phyloP scores from a whole-genome alignment of 495 filamentous ascomycete genomes.

The Trypethelium eluteriae region DNA sequence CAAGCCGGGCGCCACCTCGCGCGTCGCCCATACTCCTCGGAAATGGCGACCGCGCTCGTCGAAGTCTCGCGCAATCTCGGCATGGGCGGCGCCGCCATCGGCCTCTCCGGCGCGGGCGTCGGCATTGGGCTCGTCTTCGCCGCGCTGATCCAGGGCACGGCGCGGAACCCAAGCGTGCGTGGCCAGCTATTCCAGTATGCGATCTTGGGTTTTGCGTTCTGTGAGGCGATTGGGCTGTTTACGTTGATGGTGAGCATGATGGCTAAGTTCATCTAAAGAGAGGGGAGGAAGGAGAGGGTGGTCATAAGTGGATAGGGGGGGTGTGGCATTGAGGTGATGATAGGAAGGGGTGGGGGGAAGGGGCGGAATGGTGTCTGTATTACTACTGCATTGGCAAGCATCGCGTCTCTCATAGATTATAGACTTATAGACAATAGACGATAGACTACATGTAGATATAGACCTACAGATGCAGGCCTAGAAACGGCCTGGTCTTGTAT shows the following conservation, averaged over 20 bases:
- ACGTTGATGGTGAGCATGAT: slow-evolving; percentile 64
- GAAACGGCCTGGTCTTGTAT: too few relatives aligned
- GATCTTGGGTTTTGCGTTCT: slow-evolving; percentile 90
- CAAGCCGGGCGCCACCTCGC: slow-evolving; percentile 22
- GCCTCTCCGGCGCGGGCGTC: slow-evolving; percentile 51
- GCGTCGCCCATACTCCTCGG: slow-evolving; percentile 24
- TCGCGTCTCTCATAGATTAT: background rate
- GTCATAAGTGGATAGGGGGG: background rate
- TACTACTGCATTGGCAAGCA: background rate
- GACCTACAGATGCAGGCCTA: too few relatives aligned
- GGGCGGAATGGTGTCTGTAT: background rate
- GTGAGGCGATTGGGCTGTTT: slow-evolving; percentile 89
- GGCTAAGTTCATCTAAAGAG: slow-evolving; percentile 1
- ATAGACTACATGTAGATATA: background rate
- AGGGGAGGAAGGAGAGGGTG: background rate
- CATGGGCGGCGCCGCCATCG: slow-evolving; percentile 68
- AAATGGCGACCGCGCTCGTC: slow-evolving; percentile 28
- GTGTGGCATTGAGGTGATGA: background rate
- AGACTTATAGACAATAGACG: background rate
- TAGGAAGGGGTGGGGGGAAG: background rate
- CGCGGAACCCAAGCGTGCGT: slow-evolving; percentile 83
- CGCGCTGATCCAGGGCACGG: slow-evolving; percentile 71
- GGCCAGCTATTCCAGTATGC: slow-evolving; percentile 89
- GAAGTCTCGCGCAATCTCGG: slow-evolving; percentile 29
- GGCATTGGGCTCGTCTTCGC: slow-evolving; percentile 90